A percentile compares a stretch with the other conserved stretches of the same genome.
These are phyloP conservation scores for Melampsora medusae DNA, from an alignment of 1,284 basidiomycete genomes.

Conservation along the genomic window DNA sequence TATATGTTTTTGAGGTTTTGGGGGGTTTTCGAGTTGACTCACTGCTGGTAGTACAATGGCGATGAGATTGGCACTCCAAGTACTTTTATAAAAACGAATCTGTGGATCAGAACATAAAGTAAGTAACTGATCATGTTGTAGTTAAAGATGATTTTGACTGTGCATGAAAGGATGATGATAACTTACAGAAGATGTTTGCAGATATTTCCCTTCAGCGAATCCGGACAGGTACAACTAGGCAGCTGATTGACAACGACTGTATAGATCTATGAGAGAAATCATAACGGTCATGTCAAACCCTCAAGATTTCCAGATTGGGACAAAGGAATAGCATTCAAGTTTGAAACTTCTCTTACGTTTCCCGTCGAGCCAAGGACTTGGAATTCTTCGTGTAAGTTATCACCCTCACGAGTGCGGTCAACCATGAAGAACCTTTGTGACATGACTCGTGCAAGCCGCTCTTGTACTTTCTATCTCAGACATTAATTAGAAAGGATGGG, in stretches of 20 bases:
- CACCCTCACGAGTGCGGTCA: slow-evolving; percentile 8
- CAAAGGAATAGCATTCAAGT: no score
- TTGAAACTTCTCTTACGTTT: slow-evolving; percentile 59
- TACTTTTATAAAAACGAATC: slow-evolving; percentile 8
- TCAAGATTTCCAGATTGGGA: no score
- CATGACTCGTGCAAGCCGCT: slow-evolving; percentile 65
- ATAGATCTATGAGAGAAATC: slow-evolving; percentile 54
- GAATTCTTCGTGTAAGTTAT: slow-evolving; percentile 64
- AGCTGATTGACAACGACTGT: slow-evolving; percentile 64
- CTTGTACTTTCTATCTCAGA: slow-evolving; percentile 60
- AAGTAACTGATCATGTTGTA: no score
- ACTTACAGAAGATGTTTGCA: slow-evolving; percentile 67
- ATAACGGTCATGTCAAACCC: no score
- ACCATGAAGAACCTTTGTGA: slow-evolving; percentile 60
- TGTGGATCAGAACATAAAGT: neutral
- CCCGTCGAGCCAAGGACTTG: slow-evolving; percentile 70
- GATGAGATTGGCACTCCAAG: neutral
- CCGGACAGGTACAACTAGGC: slow-evolving; percentile 69
- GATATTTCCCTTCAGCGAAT: slow-evolving; percentile 68
- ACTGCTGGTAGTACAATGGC: slow-evolving; percentile 3
- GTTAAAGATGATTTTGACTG: no score
- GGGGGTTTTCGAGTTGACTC: neutral
- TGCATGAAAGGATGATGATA: neutral
- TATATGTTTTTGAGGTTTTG: neutral
- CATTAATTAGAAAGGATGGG: no score